phyloP scores from a whole-genome alignment of 192 early-diverging fungal species.

The Backusella liffmaniae region DNA sequence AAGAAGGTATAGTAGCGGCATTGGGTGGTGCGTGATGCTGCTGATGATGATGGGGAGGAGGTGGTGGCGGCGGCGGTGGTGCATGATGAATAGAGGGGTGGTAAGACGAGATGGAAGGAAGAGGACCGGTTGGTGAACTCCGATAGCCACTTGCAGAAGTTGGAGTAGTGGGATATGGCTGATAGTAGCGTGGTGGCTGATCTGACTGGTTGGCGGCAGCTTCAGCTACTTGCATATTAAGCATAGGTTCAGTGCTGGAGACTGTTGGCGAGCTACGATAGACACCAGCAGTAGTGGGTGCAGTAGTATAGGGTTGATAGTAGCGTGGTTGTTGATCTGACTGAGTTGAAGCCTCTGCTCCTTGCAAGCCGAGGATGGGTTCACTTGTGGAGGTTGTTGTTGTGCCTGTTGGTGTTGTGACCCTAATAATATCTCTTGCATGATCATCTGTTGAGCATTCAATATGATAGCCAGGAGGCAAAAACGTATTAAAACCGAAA shows the following conservation, averaged over 20 bases:
- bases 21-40: neutral
- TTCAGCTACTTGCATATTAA: no score
- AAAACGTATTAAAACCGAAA: conserved; percentile 97
- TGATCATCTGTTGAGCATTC: conserved; percentile 81
- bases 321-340: conserved; percentile 13
- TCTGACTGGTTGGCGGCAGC: neutral
- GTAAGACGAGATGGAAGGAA: neutral
- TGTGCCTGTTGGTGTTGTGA: conserved; percentile 84
- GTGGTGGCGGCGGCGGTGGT: neutral
- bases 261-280: neutral
- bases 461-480: conserved; percentile 95
- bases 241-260: neutral
- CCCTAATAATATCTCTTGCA: conserved; percentile 72
- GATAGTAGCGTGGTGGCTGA: neutral
- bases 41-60: neutral
- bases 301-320: neutral
- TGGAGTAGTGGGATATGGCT: neutral
- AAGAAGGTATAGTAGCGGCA: neutral
- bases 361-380: conserved; percentile 12
- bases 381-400: conserved; percentile 49
- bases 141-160: neutral
- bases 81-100: neutral
- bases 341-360: neutral
- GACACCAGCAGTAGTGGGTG: neutral
- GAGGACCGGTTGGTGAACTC: neutral